Evolutionary conservation across 768 basidiomycete species (phyloP).

Genomic region (Panellus pusillus): DNA sequence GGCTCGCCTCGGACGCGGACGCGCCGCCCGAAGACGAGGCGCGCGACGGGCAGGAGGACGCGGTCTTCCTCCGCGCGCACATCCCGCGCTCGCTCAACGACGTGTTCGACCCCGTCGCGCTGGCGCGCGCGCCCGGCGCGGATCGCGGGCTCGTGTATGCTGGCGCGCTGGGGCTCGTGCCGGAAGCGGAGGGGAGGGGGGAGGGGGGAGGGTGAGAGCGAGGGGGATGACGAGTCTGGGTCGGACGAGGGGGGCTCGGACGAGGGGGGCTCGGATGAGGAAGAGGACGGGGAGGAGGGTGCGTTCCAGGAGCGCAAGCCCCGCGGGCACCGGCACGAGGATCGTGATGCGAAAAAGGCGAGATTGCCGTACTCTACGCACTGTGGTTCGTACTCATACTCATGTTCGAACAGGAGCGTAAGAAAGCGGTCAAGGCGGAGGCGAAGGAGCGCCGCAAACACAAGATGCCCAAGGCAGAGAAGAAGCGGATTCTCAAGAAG

Average conservation of each 20-base stretch:
- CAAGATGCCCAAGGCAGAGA: conserved; percentile 96
- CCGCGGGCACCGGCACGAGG: conserved; percentile 90
- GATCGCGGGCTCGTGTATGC: conserved; percentile 81
- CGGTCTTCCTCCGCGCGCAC: conserved; percentile 86
- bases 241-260: conserved; percentile 28
- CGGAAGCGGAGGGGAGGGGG: conserved; percentile 16
- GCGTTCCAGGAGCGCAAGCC: conserved; percentile 56
- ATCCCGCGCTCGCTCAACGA: conserved; percentile 93
- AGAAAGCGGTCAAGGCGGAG: conserved; percentile 85
- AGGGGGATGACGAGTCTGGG: conserved; percentile 20
- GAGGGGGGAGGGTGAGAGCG: conserved; percentile 26
- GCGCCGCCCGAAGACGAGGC: conserved; percentile 14
- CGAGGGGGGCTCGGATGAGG: conserved; percentile 32
- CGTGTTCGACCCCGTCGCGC: conserved; percentile 92
- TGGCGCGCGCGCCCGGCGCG: conserved; percentile 67
- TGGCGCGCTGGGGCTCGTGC: conserved; percentile 78
- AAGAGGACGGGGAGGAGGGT: conserved; percentile 35
- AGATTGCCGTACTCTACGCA: conserved; percentile 8
- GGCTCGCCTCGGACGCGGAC: conserved; percentile 19
- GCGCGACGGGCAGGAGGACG: conserved; percentile 68
- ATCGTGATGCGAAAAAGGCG: conserved; percentile 89
- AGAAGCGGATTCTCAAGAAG: conserved; percentile 81
- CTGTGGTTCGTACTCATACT: conserved; percentile 11
- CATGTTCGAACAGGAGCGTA: conserved; percentile 67
- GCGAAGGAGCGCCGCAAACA: conserved; percentile 84